Base-by-base conservation (phyloP, 495 filamentous ascomycete genomes). In the Penicillium lagena region DNA sequence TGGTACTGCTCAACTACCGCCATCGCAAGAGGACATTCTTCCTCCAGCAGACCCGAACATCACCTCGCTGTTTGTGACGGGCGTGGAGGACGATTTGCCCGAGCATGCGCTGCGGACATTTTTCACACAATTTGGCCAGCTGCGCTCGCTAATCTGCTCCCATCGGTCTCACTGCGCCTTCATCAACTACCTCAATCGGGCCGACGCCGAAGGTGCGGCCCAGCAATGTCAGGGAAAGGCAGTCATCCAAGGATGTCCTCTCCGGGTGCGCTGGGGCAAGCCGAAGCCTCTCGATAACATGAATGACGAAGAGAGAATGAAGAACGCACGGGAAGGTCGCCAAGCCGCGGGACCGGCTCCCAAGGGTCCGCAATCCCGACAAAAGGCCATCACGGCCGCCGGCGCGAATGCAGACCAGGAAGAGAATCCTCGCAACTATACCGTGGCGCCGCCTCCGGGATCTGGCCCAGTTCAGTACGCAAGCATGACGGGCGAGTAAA, bases 131-230 rank as follows among this genome's bases (percentile, higher is more conserved):
- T 95, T 89, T 51, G 93, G 93, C 39, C 80, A 83, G 52, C 80
- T 98, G 41, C 87, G 90, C 43, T 93, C 87, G 4, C 60, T 98
- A 13, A 83, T 97, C 38, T 96, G 94, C 64, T 94, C 90, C 10
- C 93, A 98, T 64, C 91, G 95, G 64, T 87, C 93, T 7, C 94
- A 96, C 58, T 95, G 88, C 55, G 93, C 94, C 0, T 98, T 96
- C 55, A 77, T 98, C 64, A 98, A 97, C 68, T 98, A 86, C 60
- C 76, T 85, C 42, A 85, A 79, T 22, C 81, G 94, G 41, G 79
- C 86, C 35, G 82, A 76, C 2, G 93, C 93, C 9, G 93, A 97
- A 63, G 80, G 72, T 17, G 93, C 93, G 0, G 86, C 94, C 0
- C 78, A 78, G 42, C 82, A 85, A 29, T 91, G 87, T 55, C 86